Conservation (phyloP, 176 grass and related monocot species). For the Thinopyrum elongatum region DNA sequence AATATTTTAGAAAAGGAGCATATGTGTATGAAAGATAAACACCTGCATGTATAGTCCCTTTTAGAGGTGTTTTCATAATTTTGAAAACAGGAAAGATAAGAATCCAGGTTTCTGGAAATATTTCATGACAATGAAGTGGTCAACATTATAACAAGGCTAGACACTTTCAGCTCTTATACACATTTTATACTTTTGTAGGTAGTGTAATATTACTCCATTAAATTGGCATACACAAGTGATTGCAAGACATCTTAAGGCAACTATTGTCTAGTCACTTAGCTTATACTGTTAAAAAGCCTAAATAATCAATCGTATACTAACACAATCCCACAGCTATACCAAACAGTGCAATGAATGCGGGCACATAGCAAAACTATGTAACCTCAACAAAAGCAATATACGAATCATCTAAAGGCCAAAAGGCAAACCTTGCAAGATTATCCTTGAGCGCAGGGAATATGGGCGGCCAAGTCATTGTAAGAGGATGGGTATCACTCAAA, state of each 20-base stretch:
- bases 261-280: not conserved
- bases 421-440: no score
- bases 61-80: no score
- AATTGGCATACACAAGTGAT: not conserved
- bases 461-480: no score
- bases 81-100: not conserved
- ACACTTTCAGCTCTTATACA: not conserved
- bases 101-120: not conserved
- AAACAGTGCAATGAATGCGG: no score
- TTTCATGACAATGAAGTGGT: not conserved
- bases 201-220: not conserved
- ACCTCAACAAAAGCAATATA: not conserved
- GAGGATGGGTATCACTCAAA: no score
- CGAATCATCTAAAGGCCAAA: not conserved
- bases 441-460: no score
- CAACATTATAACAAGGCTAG: not conserved
- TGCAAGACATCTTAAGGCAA: not conserved
- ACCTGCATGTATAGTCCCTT: no score
- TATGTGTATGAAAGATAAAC: no score
- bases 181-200: not conserved
- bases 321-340: not conserved
- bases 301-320: not conserved
- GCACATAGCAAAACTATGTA: not conserved
- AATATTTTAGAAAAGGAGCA: no score
- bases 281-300: not conserved